These are phyloP conservation scores for Pseudozyma tsukubaensis DNA, from an alignment of 1,284 basidiomycete species.

Conservation along the genomic window DNA sequence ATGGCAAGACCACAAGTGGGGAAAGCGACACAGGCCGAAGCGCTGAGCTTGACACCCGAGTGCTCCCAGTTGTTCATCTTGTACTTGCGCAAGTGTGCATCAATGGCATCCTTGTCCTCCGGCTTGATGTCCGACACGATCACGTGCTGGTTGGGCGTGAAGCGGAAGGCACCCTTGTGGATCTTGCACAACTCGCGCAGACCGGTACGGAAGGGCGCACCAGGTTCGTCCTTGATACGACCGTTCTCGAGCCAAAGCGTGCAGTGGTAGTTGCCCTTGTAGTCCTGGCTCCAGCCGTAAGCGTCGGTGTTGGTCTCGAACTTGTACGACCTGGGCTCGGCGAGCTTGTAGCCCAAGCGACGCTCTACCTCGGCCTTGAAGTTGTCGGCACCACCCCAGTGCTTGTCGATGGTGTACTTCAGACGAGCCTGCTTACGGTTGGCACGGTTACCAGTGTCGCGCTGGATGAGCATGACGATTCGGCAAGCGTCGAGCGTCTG, in stretches of 20 bases:
- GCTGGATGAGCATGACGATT: slow-evolving; percentile 90
- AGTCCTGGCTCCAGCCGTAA: slow-evolving; percentile 90
- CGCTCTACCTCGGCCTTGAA: slow-evolving; percentile 90
- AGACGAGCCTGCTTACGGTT: slow-evolving; percentile 73
- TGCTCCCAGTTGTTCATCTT: slow-evolving; percentile 89
- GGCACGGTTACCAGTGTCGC: slow-evolving; percentile 93
- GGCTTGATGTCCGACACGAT: slow-evolving; percentile 83
- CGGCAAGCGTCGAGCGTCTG: slow-evolving; percentile 89
- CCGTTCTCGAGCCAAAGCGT: slow-evolving; percentile 98
- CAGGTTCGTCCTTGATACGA: slow-evolving; percentile 91
- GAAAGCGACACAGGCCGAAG: slow-evolving; percentile 88
- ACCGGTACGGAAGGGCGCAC: slow-evolving; percentile 90
- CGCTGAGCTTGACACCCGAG: slow-evolving; percentile 78
- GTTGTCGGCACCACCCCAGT: slow-evolving; percentile 75
- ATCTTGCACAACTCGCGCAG: slow-evolving; percentile 90
- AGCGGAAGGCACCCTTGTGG: slow-evolving; percentile 91
- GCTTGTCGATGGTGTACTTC: slow-evolving; percentile 95
- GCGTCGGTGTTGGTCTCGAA: slow-evolving; percentile 93
- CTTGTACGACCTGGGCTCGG: slow-evolving; percentile 77
- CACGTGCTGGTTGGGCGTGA: slow-evolving; percentile 90
- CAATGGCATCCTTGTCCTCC: slow-evolving; percentile 77
- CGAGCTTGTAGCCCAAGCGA: slow-evolving; percentile 82
- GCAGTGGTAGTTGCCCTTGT: slow-evolving; percentile 90
- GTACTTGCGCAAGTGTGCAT: slow-evolving; percentile 83
- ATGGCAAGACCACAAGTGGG: slow-evolving; percentile 93